Conservation (phyloP, 352 stramenopile genomes). For the Phytopythium litorale region DNA sequence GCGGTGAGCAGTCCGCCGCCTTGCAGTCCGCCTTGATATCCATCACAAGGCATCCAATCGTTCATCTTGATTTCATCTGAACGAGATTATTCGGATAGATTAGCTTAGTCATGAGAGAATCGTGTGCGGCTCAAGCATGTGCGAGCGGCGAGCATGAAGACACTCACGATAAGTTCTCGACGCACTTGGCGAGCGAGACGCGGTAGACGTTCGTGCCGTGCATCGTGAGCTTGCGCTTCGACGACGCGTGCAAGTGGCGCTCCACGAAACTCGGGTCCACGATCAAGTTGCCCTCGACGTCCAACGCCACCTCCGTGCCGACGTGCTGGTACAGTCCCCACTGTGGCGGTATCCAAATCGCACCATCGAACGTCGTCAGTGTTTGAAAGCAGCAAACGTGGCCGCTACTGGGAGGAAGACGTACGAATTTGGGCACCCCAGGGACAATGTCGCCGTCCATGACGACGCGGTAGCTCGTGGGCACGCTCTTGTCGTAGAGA, state of each 20-base stretch:
- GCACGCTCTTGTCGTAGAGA: conserved; percentile 70
- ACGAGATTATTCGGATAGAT: not conserved
- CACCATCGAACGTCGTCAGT: not conserved
- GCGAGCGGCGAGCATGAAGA: not conserved
- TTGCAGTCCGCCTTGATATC: not conserved
- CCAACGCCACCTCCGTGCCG: conserved; percentile 64
- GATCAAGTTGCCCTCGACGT: conserved; percentile 72
- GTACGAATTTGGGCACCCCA: conserved; percentile 65
- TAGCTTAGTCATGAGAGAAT: not conserved
- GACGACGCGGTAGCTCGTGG: conserved; percentile 77
- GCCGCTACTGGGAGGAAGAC: conserved; percentile 11
- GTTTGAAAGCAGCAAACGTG: not conserved
- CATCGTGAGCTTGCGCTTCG: conserved; percentile 59
- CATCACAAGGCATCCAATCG: not conserved
- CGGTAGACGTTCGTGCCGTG: conserved; percentile 67
- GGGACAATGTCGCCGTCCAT: conserved; percentile 83
- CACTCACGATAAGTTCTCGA: conserved; percentile 40
- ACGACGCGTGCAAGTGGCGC: conserved; percentile 62
- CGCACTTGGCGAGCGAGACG: conserved; percentile 53
- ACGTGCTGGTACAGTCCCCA: conserved; percentile 78
- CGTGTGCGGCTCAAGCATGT: not conserved
- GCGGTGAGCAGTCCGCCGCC: not conserved
- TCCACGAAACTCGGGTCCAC: conserved; percentile 82
- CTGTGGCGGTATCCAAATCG: conserved; percentile 13
- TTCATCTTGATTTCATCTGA: not conserved